Conservation (phyloP, 2,329 filamentous ascomycete species). For the Tothia fuscella region DNA sequence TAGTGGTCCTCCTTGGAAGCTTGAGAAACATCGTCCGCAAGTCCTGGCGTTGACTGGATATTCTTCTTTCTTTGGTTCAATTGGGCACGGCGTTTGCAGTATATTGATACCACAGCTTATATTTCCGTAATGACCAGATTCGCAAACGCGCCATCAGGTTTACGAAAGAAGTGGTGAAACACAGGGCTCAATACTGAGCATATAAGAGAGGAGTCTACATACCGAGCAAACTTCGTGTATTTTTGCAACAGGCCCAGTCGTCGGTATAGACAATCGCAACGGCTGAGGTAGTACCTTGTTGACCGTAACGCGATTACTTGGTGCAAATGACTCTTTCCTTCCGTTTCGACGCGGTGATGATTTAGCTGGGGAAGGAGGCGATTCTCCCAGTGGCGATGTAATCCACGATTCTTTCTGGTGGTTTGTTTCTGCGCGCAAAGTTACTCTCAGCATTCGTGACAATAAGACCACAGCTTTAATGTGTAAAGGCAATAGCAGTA, state of each 20-base stretch:
- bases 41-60: constrained; percentile 1
- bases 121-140: too few relatives aligned
- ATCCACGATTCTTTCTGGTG: constrained; percentile 8
- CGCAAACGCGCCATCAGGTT: too few relatives aligned
- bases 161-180: too few relatives aligned
- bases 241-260: constrained; percentile 26
- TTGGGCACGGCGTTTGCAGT: too few relatives aligned
- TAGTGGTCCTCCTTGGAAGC: constrained; percentile 10
- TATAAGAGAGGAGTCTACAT: constrained; percentile 11
- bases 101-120: too few relatives aligned
- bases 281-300: constrained; percentile 38
- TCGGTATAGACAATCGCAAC: constrained; percentile 25
- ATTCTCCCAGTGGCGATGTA: not conserved
- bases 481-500: constrained; percentile 11
- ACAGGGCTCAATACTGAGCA: too few relatives aligned
- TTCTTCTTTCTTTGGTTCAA: too few relatives aligned
- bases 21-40: not conserved
- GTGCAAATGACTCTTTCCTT: constrained; percentile 42
- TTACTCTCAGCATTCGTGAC: constrained; percentile 5
- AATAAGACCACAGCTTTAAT: constrained; percentile 8
- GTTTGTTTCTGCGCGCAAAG: too few relatives aligned
- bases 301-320: constrained; percentile 37
- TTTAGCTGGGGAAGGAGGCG: not conserved
- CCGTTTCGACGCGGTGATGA: not conserved
- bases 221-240: constrained; percentile 28